Conservation (phyloP, 2,329 filamentous ascomycete genomes). For the Fusarium buharicum region DNA sequence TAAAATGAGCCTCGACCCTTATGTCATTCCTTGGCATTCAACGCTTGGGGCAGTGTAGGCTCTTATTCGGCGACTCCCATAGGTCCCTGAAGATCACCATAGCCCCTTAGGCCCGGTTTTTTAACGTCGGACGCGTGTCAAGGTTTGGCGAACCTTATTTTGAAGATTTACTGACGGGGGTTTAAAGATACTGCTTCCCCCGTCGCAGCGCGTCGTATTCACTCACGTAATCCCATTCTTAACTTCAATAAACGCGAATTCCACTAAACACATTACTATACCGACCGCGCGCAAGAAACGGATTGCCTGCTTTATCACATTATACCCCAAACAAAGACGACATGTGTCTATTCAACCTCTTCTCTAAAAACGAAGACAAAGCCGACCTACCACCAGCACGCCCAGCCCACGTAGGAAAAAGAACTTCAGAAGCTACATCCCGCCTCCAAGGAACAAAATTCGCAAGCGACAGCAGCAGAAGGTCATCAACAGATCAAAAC, state of each 20-base stretch:
- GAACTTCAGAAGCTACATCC: slow-evolving; percentile 30
- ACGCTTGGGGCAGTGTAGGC: slow-evolving; percentile 12
- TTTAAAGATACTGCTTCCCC: neutral
- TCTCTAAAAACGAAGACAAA: slow-evolving; percentile 24
- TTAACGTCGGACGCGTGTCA: slow-evolving; percentile 13
- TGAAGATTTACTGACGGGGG: neutral
- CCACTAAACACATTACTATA: neutral
- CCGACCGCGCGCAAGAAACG: no score
- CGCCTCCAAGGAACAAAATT: slow-evolving; percentile 25
- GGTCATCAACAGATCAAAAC: slow-evolving; percentile 8
- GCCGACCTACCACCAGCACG: slow-evolving; percentile 10
- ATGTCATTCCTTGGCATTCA: neutral
- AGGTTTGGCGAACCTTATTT: slow-evolving; percentile 7
- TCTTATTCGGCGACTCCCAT: neutral
- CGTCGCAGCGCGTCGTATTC: no score
- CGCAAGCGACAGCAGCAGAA: slow-evolving; percentile 13
- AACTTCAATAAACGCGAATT: neutral
- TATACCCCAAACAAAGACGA: no score
- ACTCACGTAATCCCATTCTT: no score
- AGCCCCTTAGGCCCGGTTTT: slow-evolving; percentile 15
- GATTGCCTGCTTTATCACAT: no score
- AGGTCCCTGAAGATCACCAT: slow-evolving; percentile 2
- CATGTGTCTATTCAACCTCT: slow-evolving; percentile 34
- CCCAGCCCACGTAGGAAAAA: slow-evolving; percentile 18
- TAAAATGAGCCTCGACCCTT: no score